These are phyloP conservation scores for Penicillium desertorum DNA, from an alignment of 495 filamentous ascomycete genomes.

Conservation along the genomic window DNA sequence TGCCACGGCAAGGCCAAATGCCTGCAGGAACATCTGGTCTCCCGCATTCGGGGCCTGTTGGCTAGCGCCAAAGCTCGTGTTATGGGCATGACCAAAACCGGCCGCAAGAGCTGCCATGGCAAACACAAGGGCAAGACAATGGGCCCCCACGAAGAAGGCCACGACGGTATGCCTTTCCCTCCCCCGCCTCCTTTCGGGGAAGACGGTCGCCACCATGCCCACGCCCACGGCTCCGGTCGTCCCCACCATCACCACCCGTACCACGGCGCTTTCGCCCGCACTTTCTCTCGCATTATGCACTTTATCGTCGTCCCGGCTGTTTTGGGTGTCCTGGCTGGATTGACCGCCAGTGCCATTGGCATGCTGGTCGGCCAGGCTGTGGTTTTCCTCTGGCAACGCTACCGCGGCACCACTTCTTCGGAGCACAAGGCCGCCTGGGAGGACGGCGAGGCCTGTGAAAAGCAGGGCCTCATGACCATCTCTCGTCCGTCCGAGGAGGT, in stretches of 20 bases:
- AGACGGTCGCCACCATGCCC: constrained; percentile 14
- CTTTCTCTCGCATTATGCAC: constrained; percentile 47
- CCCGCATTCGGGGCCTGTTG: constrained; percentile 42
- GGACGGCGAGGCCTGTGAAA: constrained; percentile 39
- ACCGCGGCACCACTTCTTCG: constrained; percentile 34
- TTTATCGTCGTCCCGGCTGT: constrained; percentile 50
- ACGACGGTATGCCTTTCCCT: constrained; percentile 17
- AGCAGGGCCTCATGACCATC: constrained; percentile 43
- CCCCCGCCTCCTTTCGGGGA: not conserved
- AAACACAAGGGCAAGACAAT: constrained; percentile 23
- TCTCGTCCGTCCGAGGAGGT: constrained; percentile 35
- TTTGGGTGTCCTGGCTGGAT: constrained; percentile 49
- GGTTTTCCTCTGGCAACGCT: constrained; percentile 52
- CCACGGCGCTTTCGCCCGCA: constrained; percentile 42
- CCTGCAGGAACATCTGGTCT: constrained; percentile 38
- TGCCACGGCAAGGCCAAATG: constrained; percentile 44
- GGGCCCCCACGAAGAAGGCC: constrained; percentile 15
- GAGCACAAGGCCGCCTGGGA: constrained; percentile 36
- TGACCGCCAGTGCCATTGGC: constrained; percentile 52
- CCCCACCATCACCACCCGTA: constrained; percentile 30
- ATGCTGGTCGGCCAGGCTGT: constrained; percentile 54
- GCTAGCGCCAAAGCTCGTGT: constrained; percentile 43
- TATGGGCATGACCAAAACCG: constrained; percentile 32
- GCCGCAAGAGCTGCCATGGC: constrained; percentile 35
- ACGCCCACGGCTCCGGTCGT: constrained; percentile 20